phyloP scores from a whole-genome alignment of 1,284 basidiomycete genomes.

The Coriolopsis trogii region DNA sequence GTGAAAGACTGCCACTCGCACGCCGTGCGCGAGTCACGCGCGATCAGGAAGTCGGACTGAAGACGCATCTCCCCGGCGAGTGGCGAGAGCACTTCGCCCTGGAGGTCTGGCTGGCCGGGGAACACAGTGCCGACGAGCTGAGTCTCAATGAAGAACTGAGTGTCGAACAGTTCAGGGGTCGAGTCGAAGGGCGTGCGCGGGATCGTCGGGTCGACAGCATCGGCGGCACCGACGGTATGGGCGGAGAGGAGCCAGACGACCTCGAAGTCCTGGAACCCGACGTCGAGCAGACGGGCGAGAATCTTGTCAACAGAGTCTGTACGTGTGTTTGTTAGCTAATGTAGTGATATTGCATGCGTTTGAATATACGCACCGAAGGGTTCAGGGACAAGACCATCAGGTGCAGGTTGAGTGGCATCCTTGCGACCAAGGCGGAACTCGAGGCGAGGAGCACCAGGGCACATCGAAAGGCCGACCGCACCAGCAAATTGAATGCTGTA shows the following conservation, averaged over 20 bases:
- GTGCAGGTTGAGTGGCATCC: constrained; percentile 24
- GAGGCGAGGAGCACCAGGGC: constrained; percentile 30
- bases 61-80: constrained; percentile 26
- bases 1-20: constrained; percentile 42
- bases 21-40: constrained; percentile 25
- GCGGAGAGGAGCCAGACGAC: constrained; percentile 8
- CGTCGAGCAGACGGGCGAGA: constrained; percentile 3
- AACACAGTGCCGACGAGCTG: constrained; percentile 27
- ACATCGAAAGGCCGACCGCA: constrained; percentile 31
- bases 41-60: constrained; percentile 35
- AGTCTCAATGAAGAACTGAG: constrained; percentile 8
- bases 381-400: constrained; percentile 32
- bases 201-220: not conserved
- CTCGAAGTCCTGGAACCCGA: constrained; percentile 8
- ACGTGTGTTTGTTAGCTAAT: too few species aligned
- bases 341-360: constrained; percentile 15
- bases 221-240: constrained; percentile 1
- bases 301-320: constrained; percentile 20
- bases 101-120: constrained; percentile 27
- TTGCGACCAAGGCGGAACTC: constrained; percentile 27
- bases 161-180: constrained; percentile 4
- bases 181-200: constrained; percentile 7
- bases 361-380: constrained; percentile 28
- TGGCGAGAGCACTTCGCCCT: constrained; percentile 17
- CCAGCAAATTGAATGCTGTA: constrained; percentile 31